Conservation (phyloP, 2,329 filamentous ascomycete species). For the Colletotrichum paranaense region DNA sequence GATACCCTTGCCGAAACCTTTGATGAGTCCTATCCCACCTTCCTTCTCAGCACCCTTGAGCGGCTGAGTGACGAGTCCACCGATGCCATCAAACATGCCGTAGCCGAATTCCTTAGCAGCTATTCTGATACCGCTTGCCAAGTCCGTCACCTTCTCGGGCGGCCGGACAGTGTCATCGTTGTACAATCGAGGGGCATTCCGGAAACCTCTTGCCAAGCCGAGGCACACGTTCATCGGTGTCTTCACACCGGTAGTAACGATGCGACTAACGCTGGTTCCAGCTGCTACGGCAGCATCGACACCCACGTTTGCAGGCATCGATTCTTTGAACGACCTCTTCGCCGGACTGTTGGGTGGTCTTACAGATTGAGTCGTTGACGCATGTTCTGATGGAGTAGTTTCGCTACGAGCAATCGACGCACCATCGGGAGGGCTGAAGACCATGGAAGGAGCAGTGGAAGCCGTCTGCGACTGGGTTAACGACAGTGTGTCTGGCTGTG, state of each 20-base stretch:
- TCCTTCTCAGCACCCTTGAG: slow-evolving; percentile 66
- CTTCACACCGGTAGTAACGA: slow-evolving; percentile 80
- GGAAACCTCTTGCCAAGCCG: slow-evolving; percentile 85
- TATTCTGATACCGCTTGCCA: slow-evolving; percentile 80
- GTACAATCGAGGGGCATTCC: slow-evolving; percentile 87
- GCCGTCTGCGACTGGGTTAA: not conserved
- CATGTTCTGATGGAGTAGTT: slow-evolving; percentile 46
- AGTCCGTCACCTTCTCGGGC: slow-evolving; percentile 81
- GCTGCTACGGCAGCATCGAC: slow-evolving; percentile 73
- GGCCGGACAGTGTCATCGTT: slow-evolving; percentile 85
- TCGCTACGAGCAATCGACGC: slow-evolving; percentile 45
- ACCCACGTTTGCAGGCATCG: slow-evolving; percentile 41
- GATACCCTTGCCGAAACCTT: slow-evolving; percentile 85
- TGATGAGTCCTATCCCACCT: slow-evolving; percentile 71
- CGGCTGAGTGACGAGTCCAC: slow-evolving; percentile 84
- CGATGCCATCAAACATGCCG: slow-evolving; percentile 84
- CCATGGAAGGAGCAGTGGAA: slow-evolving; percentile 32
- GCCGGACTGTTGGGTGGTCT: slow-evolving; percentile 22
- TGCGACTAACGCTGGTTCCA: slow-evolving; percentile 75
- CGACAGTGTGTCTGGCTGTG: not conserved
- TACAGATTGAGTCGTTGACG: not conserved
- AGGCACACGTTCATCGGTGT: slow-evolving; percentile 88
- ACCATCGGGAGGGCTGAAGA: slow-evolving; percentile 40
- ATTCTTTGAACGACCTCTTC: slow-evolving; percentile 36
- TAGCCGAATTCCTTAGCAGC: slow-evolving; percentile 83